Evolutionary conservation across 2,329 filamentous ascomycete genomes (phyloP).

Genomic region (Calonectria pseudoreteaudii): DNA sequence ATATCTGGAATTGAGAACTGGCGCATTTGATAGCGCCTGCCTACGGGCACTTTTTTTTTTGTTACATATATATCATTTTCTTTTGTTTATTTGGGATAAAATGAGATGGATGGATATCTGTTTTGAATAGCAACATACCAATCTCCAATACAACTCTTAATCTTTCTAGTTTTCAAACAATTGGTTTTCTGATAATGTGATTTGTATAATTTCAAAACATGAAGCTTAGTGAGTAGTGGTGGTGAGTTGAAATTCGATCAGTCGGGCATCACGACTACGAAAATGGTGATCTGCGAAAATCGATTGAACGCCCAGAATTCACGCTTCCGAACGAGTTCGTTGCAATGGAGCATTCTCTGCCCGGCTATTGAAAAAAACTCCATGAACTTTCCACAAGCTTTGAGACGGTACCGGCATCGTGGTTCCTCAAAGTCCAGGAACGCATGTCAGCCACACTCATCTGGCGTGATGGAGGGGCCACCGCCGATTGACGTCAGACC

Average conservation of each 20-base stretch:
- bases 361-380: not conserved
- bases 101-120: constrained; percentile 25
- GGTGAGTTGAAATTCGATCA: not conserved
- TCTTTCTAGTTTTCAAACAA: constrained; percentile 12
- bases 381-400: not conserved
- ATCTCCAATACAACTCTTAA: constrained; percentile 42
- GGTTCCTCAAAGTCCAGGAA: not conserved
- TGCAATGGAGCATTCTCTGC: not conserved
- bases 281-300: not conserved
- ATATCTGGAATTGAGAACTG: constrained; percentile 26
- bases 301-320: not conserved
- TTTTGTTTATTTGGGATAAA: constrained; percentile 22
- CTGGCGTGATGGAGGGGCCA: constrained; percentile 33
- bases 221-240: not conserved
- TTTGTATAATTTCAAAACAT: not conserved
- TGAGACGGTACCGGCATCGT: not conserved
- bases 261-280: not conserved
- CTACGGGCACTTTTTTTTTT: constrained; percentile 17
- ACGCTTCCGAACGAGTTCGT: not conserved
- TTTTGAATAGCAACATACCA: constrained; percentile 35
- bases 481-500: constrained; percentile 33
- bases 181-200: not conserved
- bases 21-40: constrained; percentile 34
- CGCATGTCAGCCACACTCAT: constrained; percentile 33
- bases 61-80: too few relatives aligned